Percentiles rank a stretch among this genome's conserved stretches.
Conservation (phyloP, 768 basidiomycete genomes). For the Boletus rex-veris region DNA sequence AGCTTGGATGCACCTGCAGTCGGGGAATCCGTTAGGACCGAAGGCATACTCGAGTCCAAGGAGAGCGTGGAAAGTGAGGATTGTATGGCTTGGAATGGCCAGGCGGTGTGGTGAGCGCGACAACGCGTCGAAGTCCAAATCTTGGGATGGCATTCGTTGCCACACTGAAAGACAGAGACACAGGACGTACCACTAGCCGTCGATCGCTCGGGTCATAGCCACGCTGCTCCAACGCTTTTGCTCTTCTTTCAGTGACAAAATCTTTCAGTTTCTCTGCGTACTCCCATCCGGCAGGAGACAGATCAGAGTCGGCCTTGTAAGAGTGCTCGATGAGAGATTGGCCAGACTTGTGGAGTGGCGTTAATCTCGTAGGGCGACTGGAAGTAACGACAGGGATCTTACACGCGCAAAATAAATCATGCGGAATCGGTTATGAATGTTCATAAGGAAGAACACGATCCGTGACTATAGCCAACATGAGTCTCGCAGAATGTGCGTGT, state of each 20-base stretch:
- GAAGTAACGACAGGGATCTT: slow-evolving; percentile 24
- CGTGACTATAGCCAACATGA: slow-evolving; percentile 55
- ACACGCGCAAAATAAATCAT: slow-evolving; percentile 97
- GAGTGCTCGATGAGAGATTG: slow-evolving; percentile 98
- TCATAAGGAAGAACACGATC: slow-evolving; percentile 99
- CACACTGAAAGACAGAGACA: background rate
- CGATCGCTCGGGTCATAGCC: slow-evolving; percentile 60
- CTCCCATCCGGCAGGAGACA: slow-evolving; percentile 93
- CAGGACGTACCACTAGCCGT: slow-evolving; percentile 57
- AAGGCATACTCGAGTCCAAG: slow-evolving; percentile 1
- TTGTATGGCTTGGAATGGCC: slow-evolving; percentile 71
- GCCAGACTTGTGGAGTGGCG: slow-evolving; percentile 63
- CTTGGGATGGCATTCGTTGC: slow-evolving; percentile 37
- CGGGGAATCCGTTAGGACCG: background rate
- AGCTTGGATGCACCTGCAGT: slow-evolving; percentile 20
- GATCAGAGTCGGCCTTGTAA: slow-evolving; percentile 96
- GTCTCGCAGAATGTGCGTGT: background rate
- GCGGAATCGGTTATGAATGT: slow-evolving; percentile 90
- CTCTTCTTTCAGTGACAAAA: slow-evolving; percentile 81
- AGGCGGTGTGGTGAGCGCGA: slow-evolving; percentile 91
- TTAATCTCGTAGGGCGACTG: background rate
- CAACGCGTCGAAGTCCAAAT: slow-evolving; percentile 97
- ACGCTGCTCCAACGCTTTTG: slow-evolving; percentile 69
- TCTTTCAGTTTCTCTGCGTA: slow-evolving; percentile 89
- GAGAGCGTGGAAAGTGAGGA: slow-evolving; percentile 12